Base-by-base conservation (phyloP, 371 early-diverging fungal genomes). In the Lichtheimia hyalospora region DNA sequence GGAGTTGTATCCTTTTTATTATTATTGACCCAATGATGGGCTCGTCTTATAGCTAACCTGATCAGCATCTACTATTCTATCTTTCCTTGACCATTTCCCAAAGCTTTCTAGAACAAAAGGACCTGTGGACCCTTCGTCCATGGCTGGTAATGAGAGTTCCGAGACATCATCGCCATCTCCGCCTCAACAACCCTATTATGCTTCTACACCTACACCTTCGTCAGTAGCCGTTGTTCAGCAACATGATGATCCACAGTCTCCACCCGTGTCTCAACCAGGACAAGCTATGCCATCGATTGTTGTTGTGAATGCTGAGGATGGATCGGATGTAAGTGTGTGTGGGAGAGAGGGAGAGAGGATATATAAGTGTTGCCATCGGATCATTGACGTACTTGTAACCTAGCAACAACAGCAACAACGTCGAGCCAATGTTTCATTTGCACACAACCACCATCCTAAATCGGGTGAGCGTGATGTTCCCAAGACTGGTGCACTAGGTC, bases 401-500 rank as follows among this genome's bases (percentile, higher is more conserved):
- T 54, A 39, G 39, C 58, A 55, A 39, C 40, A 57, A 27, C 48
- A 62, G 41, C 55, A 55, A 28, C 48, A 53, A 34, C 58, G 42
- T 21, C 56, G 56, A 44, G 23, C n/a, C 44, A 44, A 44, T 14
- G 68, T 68, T 16, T 60, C 68, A 34, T 68, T 68, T 50, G 62
- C 62, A 62, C 46, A 46, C 10, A 34, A 34, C 34, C 68, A 68
- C 39, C 63, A 68, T 43, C 58, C 58, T 18, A 69, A 69, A 61
- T 53, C 69, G 5, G 60, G 60, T 44, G 69, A 70, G 55, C 64
- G 72, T 16, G 74, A 74, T 56, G 67, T 74, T 49, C 91, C 92
- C 14, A 92, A 88, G 73, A 84, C 87, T 52, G 92, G 90, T 23
- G 81, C 93, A 20, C 62, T 94, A 23, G 89, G 82, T 63, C 82